Percentiles rank a stretch among this genome's conserved stretches.
Conservation (phyloP, 495 filamentous ascomycete genomes). For the Glarea lozoyensis region DNA sequence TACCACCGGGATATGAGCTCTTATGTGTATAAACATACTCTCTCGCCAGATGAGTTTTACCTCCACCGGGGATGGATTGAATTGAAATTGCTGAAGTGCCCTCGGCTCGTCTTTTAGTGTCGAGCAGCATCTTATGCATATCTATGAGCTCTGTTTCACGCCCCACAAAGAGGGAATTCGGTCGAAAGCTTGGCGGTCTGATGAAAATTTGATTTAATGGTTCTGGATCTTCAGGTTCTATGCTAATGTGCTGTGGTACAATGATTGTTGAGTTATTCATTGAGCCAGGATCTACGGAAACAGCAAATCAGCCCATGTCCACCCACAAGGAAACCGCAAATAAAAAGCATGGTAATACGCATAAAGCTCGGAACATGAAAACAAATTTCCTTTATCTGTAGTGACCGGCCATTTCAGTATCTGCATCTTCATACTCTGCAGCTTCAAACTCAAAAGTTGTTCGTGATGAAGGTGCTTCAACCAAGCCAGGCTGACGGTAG, state of each 20-base stretch:
- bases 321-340: constrained; percentile 16
- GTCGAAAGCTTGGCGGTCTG: constrained; percentile 66
- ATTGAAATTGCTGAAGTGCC: constrained; percentile 63
- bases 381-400: not conserved
- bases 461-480: constrained; percentile 6
- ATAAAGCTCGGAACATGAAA: constrained; percentile 1
- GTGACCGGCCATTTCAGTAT: constrained; percentile 19
- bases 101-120: constrained; percentile 49
- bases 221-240: constrained; percentile 23
- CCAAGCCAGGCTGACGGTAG: not conserved
- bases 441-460: constrained; percentile 19
- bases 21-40: constrained; percentile 68
- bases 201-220: constrained; percentile 41
- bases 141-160: constrained; percentile 61
- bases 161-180: constrained; percentile 68
- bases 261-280: constrained; percentile 21
- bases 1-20: constrained; percentile 59
- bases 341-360: too few species aligned
- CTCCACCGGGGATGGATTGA: constrained; percentile 64
- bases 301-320: constrained; percentile 19
- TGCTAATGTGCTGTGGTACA: constrained; percentile 20
- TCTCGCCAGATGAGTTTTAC: constrained; percentile 75
- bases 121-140: constrained; percentile 58
- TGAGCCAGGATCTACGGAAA: constrained; percentile 22
- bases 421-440: constrained; percentile 24